Evolutionary conservation across 2,329 filamentous ascomycete species (phyloP), one percentile per base, ranked within the genome.

Genomic region (Colletotrichum tamarilloi): DNA sequence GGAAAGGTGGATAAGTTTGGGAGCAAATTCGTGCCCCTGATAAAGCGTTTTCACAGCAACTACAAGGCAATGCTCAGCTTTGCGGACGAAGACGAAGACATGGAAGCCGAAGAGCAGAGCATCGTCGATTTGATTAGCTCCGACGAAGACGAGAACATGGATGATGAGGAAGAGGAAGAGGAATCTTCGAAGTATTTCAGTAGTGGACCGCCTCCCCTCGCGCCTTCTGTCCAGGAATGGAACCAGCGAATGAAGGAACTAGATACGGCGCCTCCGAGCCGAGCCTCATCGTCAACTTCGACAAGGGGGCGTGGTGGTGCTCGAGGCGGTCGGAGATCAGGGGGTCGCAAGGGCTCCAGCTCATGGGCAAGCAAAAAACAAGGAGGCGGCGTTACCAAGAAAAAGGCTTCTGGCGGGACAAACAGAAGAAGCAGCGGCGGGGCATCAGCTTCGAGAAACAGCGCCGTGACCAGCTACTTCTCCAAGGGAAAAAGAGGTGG

Each of bases 1-100:
- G 89, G 91, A 30, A 92, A 91, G 78, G 92, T 95, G 28, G 79
- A 85, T 57, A 84, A 85, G 2, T 91, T 92, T 78, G 93, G 93
- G 8, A 83, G 82, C 42, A 86, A 85, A 66, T 90, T 96, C 74
- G 79, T 93, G 49, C 84, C 86, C 1, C 80, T 95, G 5, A 83
- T 95, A 59, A 83, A 84, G 64, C 81, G 83, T 16, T 87, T 85
- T 75, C 81, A 87, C 35, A 72, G 77, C 0, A 82, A 84, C 52
- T 91, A 90, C 76, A 80, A 81, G 38, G 85, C 87, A 58, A 88
- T 90, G 77, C 87, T 87, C 83, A 83, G 82, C n/a, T 75, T 75
- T 7, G 63, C 26, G 46, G 73, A 62, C 38, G 69, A 75, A 26
- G 68, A 73, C 63, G 65, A 72, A 66, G 24, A 68, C 68, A 62